Evolutionary conservation across 495 filamentous ascomycete genomes (phyloP).

Genomic region (Xylaria curta): DNA sequence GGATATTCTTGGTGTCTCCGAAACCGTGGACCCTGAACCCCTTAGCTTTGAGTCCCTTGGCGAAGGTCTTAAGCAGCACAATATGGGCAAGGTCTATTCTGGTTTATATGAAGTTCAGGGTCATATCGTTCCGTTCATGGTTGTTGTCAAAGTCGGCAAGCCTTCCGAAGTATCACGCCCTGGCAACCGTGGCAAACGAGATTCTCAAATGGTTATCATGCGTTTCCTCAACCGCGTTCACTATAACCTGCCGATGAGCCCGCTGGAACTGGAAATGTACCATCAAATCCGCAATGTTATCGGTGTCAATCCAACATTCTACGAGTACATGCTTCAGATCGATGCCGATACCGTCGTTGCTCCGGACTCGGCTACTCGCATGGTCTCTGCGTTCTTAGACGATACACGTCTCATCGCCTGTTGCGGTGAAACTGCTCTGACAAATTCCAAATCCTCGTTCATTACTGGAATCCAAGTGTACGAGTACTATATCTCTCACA

Average conservation of each 20-base stretch:
- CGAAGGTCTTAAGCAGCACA: conserved; percentile 96
- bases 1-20: conserved; percentile 93
- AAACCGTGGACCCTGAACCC: conserved; percentile 93
- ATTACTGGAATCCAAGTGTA: conserved; percentile 99
- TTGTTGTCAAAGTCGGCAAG: conserved; percentile 96
- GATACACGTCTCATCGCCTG: conserved; percentile 91
- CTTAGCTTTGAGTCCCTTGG: conserved; percentile 96
- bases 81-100: conserved; percentile 99
- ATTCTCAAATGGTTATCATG: conserved; percentile 98
- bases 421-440: conserved; percentile 92
- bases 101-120: conserved; percentile 97
- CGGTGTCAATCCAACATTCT: conserved; percentile 97
- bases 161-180: conserved; percentile 95
- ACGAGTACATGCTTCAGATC: conserved; percentile 96
- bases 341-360: conserved; percentile 97
- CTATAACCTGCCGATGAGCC: conserved; percentile 94
- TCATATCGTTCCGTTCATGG: conserved; percentile 96
- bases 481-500: conserved; percentile 99
- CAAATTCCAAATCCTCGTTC: conserved; percentile 90
- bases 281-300: conserved; percentile 99
- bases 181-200: conserved; percentile 98
- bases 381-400: conserved; percentile 88
- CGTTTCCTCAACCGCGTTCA: conserved; percentile 98
- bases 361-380: conserved; percentile 86
- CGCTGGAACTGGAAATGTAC: conserved; percentile 96